Conservation (phyloP, 2,329 filamentous ascomycete genomes). For the Aspergillus pseudoterreus region DNA sequence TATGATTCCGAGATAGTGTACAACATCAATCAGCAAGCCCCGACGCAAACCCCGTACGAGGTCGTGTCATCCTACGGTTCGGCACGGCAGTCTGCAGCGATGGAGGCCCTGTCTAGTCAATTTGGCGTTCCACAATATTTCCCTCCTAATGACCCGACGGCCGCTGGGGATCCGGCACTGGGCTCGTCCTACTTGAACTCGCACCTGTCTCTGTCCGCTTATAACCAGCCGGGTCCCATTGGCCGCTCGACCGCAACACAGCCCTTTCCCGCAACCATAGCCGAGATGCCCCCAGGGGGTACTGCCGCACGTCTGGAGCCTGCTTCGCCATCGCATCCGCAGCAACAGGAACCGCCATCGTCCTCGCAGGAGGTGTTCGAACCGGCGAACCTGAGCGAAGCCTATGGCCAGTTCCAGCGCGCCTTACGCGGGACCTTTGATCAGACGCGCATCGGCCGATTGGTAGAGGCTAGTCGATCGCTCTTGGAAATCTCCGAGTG, state of each 20-base stretch:
- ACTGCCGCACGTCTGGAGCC: conserved; percentile 37
- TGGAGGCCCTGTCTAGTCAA: conserved; percentile 70
- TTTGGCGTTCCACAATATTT: conserved; percentile 75
- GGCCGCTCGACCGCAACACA: conserved; percentile 48
- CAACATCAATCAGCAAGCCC: conserved; percentile 63
- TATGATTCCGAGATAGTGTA: conserved; percentile 72
- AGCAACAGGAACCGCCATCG: conserved; percentile 21
- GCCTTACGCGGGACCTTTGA: conserved; percentile 64
- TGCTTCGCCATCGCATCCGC: conserved; percentile 21
- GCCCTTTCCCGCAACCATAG: conserved; percentile 52
- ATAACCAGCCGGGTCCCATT: conserved; percentile 60
- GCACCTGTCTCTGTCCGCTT: conserved; percentile 54
- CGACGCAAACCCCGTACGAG: conserved; percentile 66
- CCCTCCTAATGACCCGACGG: conserved; percentile 60
- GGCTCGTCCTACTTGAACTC: conserved; percentile 63
- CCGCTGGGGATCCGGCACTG: conserved; percentile 55
- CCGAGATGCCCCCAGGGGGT: conserved; percentile 41
- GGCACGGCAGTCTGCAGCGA: conserved; percentile 68
- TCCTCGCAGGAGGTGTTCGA: conserved; percentile 34
- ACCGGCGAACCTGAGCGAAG: conserved; percentile 58
- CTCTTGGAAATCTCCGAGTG: conserved; percentile 63
- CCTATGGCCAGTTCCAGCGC: conserved; percentile 61
- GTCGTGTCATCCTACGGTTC: conserved; percentile 68
- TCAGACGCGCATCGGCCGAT: conserved; percentile 60
- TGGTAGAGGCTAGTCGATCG: conserved; percentile 57